phyloP scores from a whole-genome alignment of 2,329 filamentous ascomycete species.

The Lecanicillium sp. region DNA sequence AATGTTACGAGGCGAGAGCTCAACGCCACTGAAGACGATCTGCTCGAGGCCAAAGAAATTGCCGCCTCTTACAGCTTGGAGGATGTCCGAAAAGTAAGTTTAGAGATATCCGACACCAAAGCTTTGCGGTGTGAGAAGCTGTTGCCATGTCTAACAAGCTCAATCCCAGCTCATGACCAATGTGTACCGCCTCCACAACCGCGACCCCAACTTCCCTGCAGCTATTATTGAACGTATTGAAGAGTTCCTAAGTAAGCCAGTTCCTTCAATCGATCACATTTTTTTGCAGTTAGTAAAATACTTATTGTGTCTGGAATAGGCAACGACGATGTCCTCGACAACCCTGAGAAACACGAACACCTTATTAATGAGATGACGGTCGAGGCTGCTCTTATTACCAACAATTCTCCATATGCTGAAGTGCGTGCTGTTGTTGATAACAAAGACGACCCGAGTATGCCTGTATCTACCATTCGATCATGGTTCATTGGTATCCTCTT shows the following conservation, averaged over 20 bases:
- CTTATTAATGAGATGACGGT: slow-evolving; percentile 44
- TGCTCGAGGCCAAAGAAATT: slow-evolving; percentile 21
- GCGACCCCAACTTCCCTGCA: slow-evolving; percentile 33
- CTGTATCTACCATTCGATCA: slow-evolving; percentile 41
- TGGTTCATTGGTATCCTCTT: slow-evolving; percentile 43
- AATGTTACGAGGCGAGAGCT: slow-evolving; percentile 9
- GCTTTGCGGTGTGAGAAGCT: too few relatives aligned
- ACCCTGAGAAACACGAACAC: slow-evolving; percentile 31
- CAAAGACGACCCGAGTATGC: slow-evolving; percentile 39
- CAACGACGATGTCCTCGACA: slow-evolving; percentile 20
- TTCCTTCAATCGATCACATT: too few relatives aligned
- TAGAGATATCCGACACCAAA: too few relatives aligned
- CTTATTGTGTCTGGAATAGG: too few relatives aligned
- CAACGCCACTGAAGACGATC: slow-evolving; percentile 22
- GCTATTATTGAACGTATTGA: slow-evolving; percentile 17
- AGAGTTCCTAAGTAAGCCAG: slow-evolving; percentile 19
- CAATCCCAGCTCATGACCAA: slow-evolving; percentile 16
- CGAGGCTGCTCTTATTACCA: slow-evolving; percentile 41
- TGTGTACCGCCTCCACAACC: slow-evolving; percentile 24
- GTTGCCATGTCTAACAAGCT: too few relatives aligned
- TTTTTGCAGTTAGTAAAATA: too few relatives aligned
- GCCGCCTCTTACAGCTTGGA: slow-evolving; percentile 18
- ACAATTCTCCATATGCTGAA: slow-evolving; percentile 47
- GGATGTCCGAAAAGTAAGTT: slow-evolving; percentile 14
- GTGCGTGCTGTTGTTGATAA: slow-evolving; percentile 47